Percentiles rank a stretch among this genome's conserved stretches.
These are phyloP conservation scores for Quercus glauca DNA, from an alignment of 306 rosid genomes.

Conservation along the genomic window DNA sequence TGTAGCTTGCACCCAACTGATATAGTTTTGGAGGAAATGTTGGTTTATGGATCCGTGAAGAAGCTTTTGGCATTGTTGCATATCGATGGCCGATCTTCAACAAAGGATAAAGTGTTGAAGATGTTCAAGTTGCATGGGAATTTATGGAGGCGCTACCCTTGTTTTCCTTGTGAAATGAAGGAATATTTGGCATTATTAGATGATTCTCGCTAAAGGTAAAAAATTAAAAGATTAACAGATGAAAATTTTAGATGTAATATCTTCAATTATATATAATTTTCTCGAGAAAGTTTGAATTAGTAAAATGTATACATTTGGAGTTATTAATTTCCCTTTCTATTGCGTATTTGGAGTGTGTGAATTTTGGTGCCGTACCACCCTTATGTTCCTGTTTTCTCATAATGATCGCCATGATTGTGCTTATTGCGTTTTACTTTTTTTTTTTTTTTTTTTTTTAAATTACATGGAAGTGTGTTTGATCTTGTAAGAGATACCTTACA, in stretches of 20 bases:
- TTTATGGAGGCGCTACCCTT: slow-evolving; percentile 46
- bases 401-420: background rate
- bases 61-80: slow-evolving; percentile 43
- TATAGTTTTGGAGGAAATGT: slow-evolving; percentile 50
- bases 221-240: background rate
- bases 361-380: too few relatives aligned
- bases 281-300: background rate
- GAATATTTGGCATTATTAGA: slow-evolving; percentile 23
- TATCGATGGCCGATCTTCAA: slow-evolving; percentile 37
- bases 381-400: background rate
- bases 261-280: background rate
- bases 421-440: background rate
- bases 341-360: background rate
- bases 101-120: slow-evolving; percentile 37
- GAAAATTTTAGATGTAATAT: background rate
- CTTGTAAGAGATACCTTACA: background rate
- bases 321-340: background rate
- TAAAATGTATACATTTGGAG: background rate
- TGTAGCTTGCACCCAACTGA: slow-evolving; percentile 36
- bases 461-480: background rate
- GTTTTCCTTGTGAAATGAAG: slow-evolving; percentile 42
- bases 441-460: background rate
- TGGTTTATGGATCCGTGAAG: slow-evolving; percentile 50
- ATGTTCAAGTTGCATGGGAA: slow-evolving; percentile 49
- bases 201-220: background rate